phyloP scores from a whole-genome alignment of 306 rosid species.

The Glycine latifolia region DNA sequence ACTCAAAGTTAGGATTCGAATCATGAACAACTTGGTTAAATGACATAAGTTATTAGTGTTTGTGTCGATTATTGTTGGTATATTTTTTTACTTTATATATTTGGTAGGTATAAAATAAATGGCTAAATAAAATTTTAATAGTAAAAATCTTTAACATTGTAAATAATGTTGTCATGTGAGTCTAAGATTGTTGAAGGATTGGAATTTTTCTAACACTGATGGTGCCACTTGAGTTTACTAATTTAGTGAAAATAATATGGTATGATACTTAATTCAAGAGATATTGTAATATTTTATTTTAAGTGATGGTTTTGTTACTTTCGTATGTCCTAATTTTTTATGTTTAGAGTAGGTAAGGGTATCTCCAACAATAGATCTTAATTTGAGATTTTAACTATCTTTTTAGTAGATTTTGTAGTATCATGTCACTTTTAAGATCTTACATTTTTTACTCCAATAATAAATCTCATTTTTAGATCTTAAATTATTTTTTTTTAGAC shows the following conservation, averaged over 20 bases:
- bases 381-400: no score
- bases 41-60: no score
- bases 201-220: neutral
- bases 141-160: no score
- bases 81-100: neutral
- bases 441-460: no score
- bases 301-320: neutral
- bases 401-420: no score
- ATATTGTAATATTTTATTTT: neutral
- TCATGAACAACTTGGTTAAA: no score
- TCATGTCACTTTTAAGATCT: no score
- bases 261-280: neutral
- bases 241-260: neutral
- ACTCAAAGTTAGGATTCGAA: no score
- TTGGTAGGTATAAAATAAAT: neutral
- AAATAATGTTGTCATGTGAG: neutral
- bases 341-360: neutral
- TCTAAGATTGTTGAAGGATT: neutral
- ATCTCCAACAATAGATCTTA: no score
- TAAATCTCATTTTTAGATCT: no score
- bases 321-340: neutral
- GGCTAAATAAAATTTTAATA: neutral
- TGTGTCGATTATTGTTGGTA: no score
- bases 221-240: neutral
- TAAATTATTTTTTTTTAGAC: no score